These are phyloP conservation scores for Fusarium cicatricum DNA, from an alignment of 2,329 filamentous ascomycete species.

Conservation along the genomic window DNA sequence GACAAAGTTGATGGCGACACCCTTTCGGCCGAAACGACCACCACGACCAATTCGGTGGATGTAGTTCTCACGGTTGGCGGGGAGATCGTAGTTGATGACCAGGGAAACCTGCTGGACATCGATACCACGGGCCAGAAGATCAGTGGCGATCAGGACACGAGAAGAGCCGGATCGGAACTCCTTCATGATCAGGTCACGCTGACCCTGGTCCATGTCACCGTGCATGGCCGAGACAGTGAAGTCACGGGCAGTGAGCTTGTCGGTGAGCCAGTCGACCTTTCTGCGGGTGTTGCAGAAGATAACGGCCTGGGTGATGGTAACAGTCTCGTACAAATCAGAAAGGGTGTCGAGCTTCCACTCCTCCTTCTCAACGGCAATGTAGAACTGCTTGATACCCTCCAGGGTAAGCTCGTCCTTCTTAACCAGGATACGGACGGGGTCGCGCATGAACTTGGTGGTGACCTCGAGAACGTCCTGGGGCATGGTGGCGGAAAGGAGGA, in stretches of 20 bases:
- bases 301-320: conserved; percentile 99
- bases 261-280: conserved; percentile 99
- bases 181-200: conserved; percentile 99
- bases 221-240: conserved; percentile 99
- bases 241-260: conserved; percentile 98
- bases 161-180: conserved; percentile 99
- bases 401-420: conserved; percentile 99
- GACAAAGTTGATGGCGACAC: conserved; percentile 99
- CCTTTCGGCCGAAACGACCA: conserved; percentile 99
- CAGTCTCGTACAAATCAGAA: conserved; percentile 98
- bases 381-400: conserved; percentile 99
- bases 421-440: conserved; percentile 97
- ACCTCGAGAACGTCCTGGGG: conserved; percentile 99
- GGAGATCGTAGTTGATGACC: conserved; percentile 99
- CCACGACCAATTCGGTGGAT: conserved; percentile 99
- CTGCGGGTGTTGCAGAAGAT: conserved; percentile 99
- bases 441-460: conserved; percentile 99
- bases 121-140: conserved; percentile 98
- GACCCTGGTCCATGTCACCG: conserved; percentile 97
- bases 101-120: conserved; percentile 99
- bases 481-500: conserved; percentile 97
- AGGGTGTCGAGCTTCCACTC: conserved; percentile 99
- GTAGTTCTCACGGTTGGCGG: conserved; percentile 99
- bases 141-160: conserved; percentile 97
- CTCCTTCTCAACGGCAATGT: conserved; percentile 99